Base-by-base conservation (phyloP, 202 grass and related monocot genomes). In the Digitaria exilis region DNA sequence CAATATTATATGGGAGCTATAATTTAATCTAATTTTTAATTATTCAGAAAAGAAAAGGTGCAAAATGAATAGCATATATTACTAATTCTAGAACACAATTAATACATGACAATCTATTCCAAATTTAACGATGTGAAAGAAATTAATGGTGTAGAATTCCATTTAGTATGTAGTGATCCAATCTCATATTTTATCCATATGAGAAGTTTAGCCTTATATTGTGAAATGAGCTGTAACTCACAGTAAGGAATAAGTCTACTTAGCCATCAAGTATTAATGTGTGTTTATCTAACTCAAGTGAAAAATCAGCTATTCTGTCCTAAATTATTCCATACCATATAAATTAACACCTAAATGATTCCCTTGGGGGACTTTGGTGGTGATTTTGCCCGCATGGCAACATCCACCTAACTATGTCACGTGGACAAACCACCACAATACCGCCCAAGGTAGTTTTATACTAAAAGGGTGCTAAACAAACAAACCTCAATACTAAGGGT, bases 1-100 rank as follows among this genome's bases (percentile, higher is more conserved):
- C 69, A 34, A 73, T 73, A 73, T 32, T 73, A 73, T 28, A 52
- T 34, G 54, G 21, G 46, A 73, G 69, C 14, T 73, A 73, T 34
- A 39, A 39, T 5, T 39, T 39, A 39, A 39, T 39, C 37, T 39
- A 39, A 39, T 39, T 39, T 39, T 7, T 39, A 39, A 39, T 39
- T 39, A 39, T 39, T 39, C 6, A 39, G 37, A 39, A 39, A 39
- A 39, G 6, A 39, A 39, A 39, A 39, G 1, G 3, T 39, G 37
- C 37, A 39, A 39, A 39, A 39, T 2, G 37, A 39, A 39, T 39
- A 39, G 6, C 37, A 39, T 8, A 39, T 39, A 39, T 39, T 39
- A 4, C 6, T 39, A 39, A 39, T 39, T 39, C 37, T 5, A 39
- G 37, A 39, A 39, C 37, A 39, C 37, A 39, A 39, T 39, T 39